Conservation (phyloP, 495 filamentous ascomycete genomes). For the Xylaria sp. region DNA sequence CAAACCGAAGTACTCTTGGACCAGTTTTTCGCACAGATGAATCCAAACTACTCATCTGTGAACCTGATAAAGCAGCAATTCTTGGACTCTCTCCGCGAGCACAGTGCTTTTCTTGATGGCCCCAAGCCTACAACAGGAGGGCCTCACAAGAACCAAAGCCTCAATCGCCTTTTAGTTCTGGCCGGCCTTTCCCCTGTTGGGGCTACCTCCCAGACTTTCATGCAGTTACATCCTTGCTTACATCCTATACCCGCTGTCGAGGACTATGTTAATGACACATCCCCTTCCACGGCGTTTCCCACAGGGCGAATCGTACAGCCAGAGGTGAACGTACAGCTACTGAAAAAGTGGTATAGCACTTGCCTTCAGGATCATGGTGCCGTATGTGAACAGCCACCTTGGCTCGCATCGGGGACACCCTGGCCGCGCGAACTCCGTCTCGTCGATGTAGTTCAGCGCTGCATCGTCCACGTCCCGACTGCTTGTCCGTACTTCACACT, state of each 20-base stretch:
- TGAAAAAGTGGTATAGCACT: neutral
- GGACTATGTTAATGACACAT: neutral
- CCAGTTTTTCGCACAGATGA: neutral
- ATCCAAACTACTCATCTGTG: neutral
- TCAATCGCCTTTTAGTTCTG: neutral
- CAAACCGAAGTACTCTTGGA: neutral
- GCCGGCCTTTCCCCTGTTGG: neutral
- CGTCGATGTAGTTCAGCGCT: neutral
- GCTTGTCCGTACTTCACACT: constrained; percentile 31
- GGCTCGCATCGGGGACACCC: neutral
- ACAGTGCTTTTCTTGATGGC: neutral
- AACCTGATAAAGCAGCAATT: constrained; percentile 1
- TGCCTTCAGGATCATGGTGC: neutral
- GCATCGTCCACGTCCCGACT: constrained; percentile 22
- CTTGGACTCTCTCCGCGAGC: neutral
- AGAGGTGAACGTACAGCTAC: neutral
- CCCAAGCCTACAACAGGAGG: neutral
- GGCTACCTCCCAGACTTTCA: neutral
- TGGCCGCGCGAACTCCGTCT: neutral
- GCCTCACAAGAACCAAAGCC: neutral
- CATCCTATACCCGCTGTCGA: neutral
- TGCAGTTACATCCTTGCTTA: constrained; percentile 2
- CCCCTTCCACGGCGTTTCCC: neutral
- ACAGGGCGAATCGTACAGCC: neutral
- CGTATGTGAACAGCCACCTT: neutral